Evolutionary conservation across 768 basidiomycete species (phyloP).

Genomic region (Rhizopogon vesiculosus): DNA sequence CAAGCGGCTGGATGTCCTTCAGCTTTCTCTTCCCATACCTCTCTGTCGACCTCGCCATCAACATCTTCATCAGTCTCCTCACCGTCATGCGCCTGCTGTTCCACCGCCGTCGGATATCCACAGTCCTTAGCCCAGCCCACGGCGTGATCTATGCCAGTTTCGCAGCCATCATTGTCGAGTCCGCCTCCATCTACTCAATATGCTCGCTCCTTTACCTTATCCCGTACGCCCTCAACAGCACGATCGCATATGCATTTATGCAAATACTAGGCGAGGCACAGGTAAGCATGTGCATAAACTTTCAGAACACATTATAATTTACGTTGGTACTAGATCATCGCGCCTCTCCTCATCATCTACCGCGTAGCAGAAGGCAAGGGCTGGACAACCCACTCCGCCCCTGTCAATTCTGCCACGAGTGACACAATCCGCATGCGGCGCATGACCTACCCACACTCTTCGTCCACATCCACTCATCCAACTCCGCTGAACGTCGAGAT

Average conservation of each 20-base stretch:
- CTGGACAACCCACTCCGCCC: conserved; percentile 24
- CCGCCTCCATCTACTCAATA: conserved; percentile 27
- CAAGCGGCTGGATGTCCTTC: conserved; percentile 26
- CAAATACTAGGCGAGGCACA: conserved; percentile 27
- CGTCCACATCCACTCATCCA: background rate
- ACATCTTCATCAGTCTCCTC: conserved; percentile 25
- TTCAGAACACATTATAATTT: background rate
- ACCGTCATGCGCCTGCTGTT: conserved; percentile 27
- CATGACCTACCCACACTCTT: background rate
- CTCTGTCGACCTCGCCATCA: conserved; percentile 27
- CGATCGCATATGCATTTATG: conserved; percentile 24
- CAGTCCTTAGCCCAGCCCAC: conserved; percentile 21
- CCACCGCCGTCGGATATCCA: conserved; percentile 21
- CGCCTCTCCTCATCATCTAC: conserved; percentile 43
- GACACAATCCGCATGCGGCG: conserved; percentile 10
- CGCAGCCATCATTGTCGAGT: conserved; percentile 29
- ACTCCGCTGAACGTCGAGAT: background rate
- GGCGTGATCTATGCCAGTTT: conserved; percentile 25
- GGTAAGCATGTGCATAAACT: conserved; percentile 8
- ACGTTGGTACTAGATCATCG: conserved; percentile 32
- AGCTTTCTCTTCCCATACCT: conserved; percentile 27
- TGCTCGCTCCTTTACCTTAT: conserved; percentile 29
- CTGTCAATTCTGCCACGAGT: background rate
- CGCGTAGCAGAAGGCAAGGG: conserved; percentile 42
- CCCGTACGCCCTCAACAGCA: conserved; percentile 16